These are phyloP conservation scores for Fagus sylvatica DNA, from an alignment of 306 rosid genomes.

Conservation along the genomic window DNA sequence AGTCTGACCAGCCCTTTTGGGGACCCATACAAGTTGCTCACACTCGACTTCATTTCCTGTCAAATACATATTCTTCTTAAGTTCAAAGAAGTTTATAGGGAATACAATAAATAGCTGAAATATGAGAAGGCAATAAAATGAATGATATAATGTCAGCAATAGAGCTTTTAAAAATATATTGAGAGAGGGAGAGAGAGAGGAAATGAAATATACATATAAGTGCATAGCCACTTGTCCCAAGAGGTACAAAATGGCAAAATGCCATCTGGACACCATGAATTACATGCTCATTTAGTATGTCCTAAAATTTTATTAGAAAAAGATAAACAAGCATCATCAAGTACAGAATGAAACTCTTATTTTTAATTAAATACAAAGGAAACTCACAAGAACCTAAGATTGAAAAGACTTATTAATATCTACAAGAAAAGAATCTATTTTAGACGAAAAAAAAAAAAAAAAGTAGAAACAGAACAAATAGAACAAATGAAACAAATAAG, in stretches of 20 bases:
- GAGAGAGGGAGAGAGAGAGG: too few relatives aligned
- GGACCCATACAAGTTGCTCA: slow-evolving; percentile 97
- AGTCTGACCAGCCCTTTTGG: slow-evolving; percentile 77
- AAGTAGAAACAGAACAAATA: not conserved
- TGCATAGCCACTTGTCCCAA: not conserved
- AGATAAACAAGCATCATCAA: not conserved
- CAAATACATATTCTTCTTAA: slow-evolving; percentile 29
- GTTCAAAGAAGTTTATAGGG: slow-evolving; percentile 8
- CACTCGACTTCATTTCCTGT: slow-evolving; percentile 99
- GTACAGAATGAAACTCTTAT: too few relatives aligned
- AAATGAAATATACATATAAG: not conserved
- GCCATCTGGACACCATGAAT: too few relatives aligned
- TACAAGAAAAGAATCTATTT: not conserved
- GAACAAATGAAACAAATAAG: not conserved
- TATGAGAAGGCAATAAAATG: not conserved
- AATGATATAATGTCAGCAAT: not conserved
- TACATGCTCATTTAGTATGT: too few relatives aligned
- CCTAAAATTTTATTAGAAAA: not conserved
- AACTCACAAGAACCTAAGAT: not conserved
- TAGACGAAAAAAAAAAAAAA: not conserved
- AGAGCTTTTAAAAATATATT: not conserved
- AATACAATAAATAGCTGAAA: slow-evolving; percentile 17
- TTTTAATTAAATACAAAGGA: not conserved
- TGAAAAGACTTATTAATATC: not conserved
- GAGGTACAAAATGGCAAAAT: not conserved